Evolutionary conservation across 2,329 filamentous ascomycete species (phyloP).

Genomic region (Hirsutella rhossiliensis): DNA sequence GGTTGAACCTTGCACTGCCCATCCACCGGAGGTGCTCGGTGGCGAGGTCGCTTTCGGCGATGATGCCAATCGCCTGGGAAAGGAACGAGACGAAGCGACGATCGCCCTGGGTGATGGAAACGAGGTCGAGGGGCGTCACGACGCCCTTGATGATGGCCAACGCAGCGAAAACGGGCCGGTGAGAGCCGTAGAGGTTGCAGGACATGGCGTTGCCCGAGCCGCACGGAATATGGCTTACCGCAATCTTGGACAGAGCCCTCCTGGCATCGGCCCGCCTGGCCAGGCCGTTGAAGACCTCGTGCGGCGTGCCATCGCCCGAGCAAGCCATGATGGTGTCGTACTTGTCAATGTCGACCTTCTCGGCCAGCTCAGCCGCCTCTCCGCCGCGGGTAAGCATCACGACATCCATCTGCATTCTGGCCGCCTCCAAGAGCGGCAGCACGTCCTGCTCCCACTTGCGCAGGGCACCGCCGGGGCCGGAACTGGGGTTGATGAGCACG

Average conservation of each 20-base stretch:
- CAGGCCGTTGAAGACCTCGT: conserved; percentile 92
- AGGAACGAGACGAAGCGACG: conserved; percentile 72
- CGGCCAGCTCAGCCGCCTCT: conserved; percentile 67
- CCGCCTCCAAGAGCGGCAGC: conserved; percentile 72
- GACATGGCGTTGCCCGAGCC: conserved; percentile 93
- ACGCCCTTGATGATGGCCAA: conserved; percentile 79
- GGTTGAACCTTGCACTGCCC: conserved; percentile 74
- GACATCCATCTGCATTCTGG: conserved; percentile 64
- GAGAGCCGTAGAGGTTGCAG: conserved; percentile 76
- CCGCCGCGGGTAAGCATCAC: conserved; percentile 59
- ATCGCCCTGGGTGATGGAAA: conserved; percentile 75
- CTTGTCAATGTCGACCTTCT: conserved; percentile 61
- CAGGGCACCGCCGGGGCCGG: conserved; percentile 66
- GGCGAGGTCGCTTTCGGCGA: conserved; percentile 80
- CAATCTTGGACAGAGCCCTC: conserved; percentile 61
- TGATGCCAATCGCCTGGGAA: conserved; percentile 78
- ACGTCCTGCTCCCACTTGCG: conserved; percentile 65
- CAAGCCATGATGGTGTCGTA: conserved; percentile 83
- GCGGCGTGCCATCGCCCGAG: conserved; percentile 82
- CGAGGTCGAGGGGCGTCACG: conserved; percentile 71
- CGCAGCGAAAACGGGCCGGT: conserved; percentile 62
- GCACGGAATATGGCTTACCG: conserved; percentile 79
- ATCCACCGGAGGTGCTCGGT: conserved; percentile 93
- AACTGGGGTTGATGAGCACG: conserved; percentile 82
- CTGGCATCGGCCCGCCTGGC: conserved; percentile 64